Base-by-base conservation (phyloP, 495 filamentous ascomycete genomes). In the Penicillium crystallinum region DNA sequence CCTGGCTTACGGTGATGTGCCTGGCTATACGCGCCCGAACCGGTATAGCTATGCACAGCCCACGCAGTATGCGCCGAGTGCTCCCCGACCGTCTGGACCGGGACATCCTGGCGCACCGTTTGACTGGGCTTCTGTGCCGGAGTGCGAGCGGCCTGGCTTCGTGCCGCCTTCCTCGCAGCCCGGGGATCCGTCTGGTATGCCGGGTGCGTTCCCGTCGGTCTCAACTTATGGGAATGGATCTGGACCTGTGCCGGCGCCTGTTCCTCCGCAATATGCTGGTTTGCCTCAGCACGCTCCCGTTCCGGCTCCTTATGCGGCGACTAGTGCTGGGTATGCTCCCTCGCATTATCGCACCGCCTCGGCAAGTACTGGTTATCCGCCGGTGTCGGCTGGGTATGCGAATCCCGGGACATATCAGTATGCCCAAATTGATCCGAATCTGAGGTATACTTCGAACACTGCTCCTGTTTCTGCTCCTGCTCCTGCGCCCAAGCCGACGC, bases 21-120 rank as follows among this genome's bases (percentile, higher is more conserved):
- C 56, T 3, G 71, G 71, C 40, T 84, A 85, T 65, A 71, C 72
- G 15, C 67, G 73, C 53, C 73, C 78, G 0, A 68, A 69, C 23
- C 69, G 64, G 35, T 82, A 71, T 56, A 71, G 77, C 41, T 82
- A 85, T 51, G 70, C 74, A 14, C 68, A 69, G 53, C 64, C 73
- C 0, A 51, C 61, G 46, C 70, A 77, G 7, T 56, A 53, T 41
- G 43, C 37, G 1, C 57, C 66, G 2, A 54, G 55, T 15, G 52
- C 55, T 14, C 42, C 35, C 31, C 8, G 31, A 21, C 50, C 31
- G 48, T 49, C 59, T 27, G 30, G 55, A 4, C 25, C 47, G 14
- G 22, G 19, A 11, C 42, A 50, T 18, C 23, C 47, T 12, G 23
- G 37, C 14, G 36, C 38, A 2, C 29, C 11, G 4, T n/a, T 19